Evolutionary conservation across 768 basidiomycete genomes (phyloP).

Genomic region (Collybia nuda): DNA sequence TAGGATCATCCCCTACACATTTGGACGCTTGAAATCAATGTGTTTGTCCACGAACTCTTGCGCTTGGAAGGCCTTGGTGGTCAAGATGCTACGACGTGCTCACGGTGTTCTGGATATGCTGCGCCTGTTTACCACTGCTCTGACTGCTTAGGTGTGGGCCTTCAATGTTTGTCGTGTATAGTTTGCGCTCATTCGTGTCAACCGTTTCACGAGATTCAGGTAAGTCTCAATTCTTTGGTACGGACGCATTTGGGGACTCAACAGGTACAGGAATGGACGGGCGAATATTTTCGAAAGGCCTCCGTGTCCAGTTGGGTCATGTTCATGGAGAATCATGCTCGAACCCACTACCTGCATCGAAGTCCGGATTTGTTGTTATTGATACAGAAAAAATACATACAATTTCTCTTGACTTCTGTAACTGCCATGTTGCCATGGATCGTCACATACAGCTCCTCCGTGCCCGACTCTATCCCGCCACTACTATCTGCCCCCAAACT

Average conservation of each 20-base stretch:
- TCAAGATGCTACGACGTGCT: too few species aligned
- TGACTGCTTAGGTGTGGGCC: neutral
- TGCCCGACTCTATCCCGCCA: conserved; percentile 28
- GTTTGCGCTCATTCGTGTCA: neutral
- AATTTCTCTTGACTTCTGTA: conserved; percentile 27
- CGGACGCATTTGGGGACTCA: too few species aligned
- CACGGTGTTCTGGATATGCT: too few species aligned
- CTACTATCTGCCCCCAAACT: conserved; percentile 21
- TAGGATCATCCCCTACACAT: conserved; percentile 1
- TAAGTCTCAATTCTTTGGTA: neutral
- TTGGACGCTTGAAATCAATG: conserved; percentile 1
- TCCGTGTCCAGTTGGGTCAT: conserved; percentile 25
- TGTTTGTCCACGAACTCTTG: neutral
- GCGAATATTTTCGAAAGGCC: conserved; percentile 12
- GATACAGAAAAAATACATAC: conserved; percentile 26
- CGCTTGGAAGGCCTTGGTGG: neutral
- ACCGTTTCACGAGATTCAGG: neutral
- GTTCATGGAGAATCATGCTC: conserved; percentile 7
- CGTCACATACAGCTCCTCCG: conserved; percentile 25
- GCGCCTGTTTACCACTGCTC: neutral
- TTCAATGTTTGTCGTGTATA: neutral
- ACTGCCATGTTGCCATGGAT: conserved; percentile 16
- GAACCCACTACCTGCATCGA: neutral
- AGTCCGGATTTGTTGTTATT: conserved; percentile 27
- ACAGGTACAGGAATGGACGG: neutral